Base-by-base conservation (phyloP, 495 filamentous ascomycete species). In the Paragyromitra xinjiangensis region DNA sequence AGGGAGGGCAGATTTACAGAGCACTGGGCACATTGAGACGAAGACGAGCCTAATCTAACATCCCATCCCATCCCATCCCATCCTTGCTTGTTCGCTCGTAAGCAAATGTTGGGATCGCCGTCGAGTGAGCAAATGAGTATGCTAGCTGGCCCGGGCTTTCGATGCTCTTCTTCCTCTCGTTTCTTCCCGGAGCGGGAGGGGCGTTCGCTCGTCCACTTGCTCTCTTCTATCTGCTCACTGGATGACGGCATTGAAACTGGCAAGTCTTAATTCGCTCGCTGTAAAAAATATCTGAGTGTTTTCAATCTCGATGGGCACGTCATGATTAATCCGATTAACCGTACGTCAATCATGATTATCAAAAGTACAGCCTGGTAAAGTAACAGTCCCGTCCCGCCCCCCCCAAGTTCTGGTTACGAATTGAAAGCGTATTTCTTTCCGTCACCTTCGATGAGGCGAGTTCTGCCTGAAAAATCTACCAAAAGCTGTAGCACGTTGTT, bases 101-200 rank as follows among this genome's bases (percentile, higher is more conserved):
- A 14, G 19, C 39, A 40, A 53, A 51, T 29, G 24, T 3, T 51
- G 26, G 37, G 68, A 61, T 71, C 44, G 68, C 68, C 56, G 16
- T 44, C 56, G 68, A 62, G 68, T 71, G 42, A 62, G 40, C 40
- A 51, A 62, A 55, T 73, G 29, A 70, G 26, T 62, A 64, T n/a
- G 50, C 37, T 39, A 48, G 53, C 22, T 77, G 73, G 73, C 24
- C 73, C 34, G 68, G 73, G 68, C 61, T 66, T 62, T 71, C 61
- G 69, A 66, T 73, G 59, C 42, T 66, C 69, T 77, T 72, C 73
- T 22, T 73, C 44, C 61, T 44, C 8, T 40, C 53, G 56, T 50
- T 22, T 58, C 71, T 64, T 70, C 66, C 66, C 73, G 73, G 48
- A 56, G 48, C 73, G 73, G 73, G 73, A 75, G 37, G 61, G 42